Evolutionary conservation across 2,329 filamentous ascomycete genomes (phyloP).

Genomic region (Chaetomiaceae sp.): DNA sequence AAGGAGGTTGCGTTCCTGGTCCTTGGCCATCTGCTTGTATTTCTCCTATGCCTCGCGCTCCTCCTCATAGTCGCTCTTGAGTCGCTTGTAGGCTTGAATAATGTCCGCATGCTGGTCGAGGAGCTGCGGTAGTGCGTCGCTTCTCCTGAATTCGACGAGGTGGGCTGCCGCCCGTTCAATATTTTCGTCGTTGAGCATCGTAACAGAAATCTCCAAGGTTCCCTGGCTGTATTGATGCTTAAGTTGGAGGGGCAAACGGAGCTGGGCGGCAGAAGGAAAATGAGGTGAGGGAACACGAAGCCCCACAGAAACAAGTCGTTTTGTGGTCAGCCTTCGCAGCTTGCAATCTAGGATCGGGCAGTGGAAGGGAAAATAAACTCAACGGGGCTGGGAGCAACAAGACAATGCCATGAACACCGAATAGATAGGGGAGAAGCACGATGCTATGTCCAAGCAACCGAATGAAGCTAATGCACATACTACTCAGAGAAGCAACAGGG

Average conservation of each 20-base stretch:
- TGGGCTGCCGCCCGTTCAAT: constrained; percentile 16
- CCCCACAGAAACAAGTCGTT: too few species aligned
- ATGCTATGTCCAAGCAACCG: too few species aligned
- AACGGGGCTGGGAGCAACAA: too few species aligned
- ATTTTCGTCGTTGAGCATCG: constrained; percentile 20
- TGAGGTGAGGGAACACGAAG: too few species aligned
- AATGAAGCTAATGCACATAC: too few species aligned
- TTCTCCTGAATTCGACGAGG: constrained; percentile 13
- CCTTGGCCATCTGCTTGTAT: constrained; percentile 47
- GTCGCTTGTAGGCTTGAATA: constrained; percentile 46
- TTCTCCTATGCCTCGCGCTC: constrained; percentile 47
- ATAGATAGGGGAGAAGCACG: too few species aligned
- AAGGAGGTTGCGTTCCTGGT: constrained; percentile 50
- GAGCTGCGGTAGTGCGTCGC: constrained; percentile 6
- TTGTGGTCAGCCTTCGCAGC: too few species aligned
- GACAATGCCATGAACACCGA: too few species aligned
- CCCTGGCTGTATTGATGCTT: background rate
- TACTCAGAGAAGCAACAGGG: too few species aligned
- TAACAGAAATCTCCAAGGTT: background rate
- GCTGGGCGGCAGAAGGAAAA: too few species aligned
- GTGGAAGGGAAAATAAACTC: too few species aligned
- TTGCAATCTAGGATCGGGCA: too few species aligned
- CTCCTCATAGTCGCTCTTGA: constrained; percentile 54
- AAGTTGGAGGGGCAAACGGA: background rate
- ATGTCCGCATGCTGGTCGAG: constrained; percentile 32